Percentiles rank a stretch among this genome's conserved stretches.
Evolutionary conservation across 2,329 filamentous ascomycete genomes (phyloP).

Genomic region (Periconia macrospinosa): DNA sequence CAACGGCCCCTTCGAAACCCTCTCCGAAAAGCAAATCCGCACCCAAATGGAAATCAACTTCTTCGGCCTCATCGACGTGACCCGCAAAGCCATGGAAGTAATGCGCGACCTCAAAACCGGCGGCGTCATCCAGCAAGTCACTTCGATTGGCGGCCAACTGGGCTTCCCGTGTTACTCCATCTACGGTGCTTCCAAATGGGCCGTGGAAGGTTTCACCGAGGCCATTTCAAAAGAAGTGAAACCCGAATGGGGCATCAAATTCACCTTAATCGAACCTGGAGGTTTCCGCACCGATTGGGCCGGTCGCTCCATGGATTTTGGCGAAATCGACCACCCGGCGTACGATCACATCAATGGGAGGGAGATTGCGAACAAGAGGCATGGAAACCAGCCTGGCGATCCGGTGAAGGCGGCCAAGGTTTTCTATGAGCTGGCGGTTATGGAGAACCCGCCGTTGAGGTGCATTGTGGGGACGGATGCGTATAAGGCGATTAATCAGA

Average conservation of each 20-base stretch:
- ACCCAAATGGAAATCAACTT: constrained; percentile 63
- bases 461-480: constrained; percentile 59
- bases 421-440: constrained; percentile 58
- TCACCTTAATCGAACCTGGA: constrained; percentile 50
- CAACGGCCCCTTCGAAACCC: constrained; percentile 56
- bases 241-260: constrained; percentile 51
- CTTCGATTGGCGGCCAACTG: constrained; percentile 13
- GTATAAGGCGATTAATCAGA: constrained; percentile 51
- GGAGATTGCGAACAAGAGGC: constrained; percentile 43
- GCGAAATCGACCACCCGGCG: constrained; percentile 46
- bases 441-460: constrained; percentile 56
- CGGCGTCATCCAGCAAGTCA: constrained; percentile 21
- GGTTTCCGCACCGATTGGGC: constrained; percentile 48
- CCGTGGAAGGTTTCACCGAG: constrained; percentile 54
- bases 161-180: constrained; percentile 43
- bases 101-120: constrained; percentile 41
- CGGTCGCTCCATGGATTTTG: constrained; percentile 51
- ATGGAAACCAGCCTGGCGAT: constrained; percentile 54
- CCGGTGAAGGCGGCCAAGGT: constrained; percentile 53
- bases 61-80: constrained; percentile 60
- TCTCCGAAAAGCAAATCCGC: constrained; percentile 52
- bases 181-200: constrained; percentile 49
- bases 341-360: constrained; percentile 54
- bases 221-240: constrained; percentile 47
- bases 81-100: constrained; percentile 48